Conservation (phyloP, 2,329 filamentous ascomycete genomes). For the Zasmidium citrigriseum region DNA sequence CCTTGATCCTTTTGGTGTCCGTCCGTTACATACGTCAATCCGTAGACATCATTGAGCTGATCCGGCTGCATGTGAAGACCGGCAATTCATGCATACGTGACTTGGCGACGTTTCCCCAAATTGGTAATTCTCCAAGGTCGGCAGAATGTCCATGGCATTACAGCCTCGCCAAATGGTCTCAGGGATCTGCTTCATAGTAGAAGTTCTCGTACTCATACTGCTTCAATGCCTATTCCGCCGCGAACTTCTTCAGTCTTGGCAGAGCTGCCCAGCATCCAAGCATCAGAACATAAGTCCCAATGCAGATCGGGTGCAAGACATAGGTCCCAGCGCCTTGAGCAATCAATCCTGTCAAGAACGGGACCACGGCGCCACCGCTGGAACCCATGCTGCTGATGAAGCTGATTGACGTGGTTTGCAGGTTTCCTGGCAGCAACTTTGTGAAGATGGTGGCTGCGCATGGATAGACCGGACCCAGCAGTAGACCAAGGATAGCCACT, state of each 20-base stretch:
- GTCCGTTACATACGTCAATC: not conserved
- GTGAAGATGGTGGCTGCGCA: slow-evolving; percentile 68
- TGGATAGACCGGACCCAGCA: slow-evolving; percentile 79
- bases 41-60: not conserved
- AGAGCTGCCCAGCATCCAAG: slow-evolving; percentile 63
- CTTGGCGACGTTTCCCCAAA: too few species aligned
- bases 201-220: too few species aligned
- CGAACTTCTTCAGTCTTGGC: slow-evolving; percentile 57
- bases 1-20: not conserved
- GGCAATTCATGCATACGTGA: too few species aligned
- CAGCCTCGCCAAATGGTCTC: not conserved
- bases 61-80: not conserved
- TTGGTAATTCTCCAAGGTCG: not conserved
- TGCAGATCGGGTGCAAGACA: slow-evolving; percentile 66
- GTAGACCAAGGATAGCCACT: slow-evolving; percentile 64
- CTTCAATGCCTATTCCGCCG: slow-evolving; percentile 2
- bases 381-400: slow-evolving; percentile 71
- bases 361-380: slow-evolving; percentile 67
- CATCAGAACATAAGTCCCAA: slow-evolving; percentile 67
- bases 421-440: slow-evolving; percentile 57
- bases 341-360: slow-evolving; percentile 65
- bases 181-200: not conserved
- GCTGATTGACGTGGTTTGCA: slow-evolving; percentile 65
- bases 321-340: slow-evolving; percentile 64
- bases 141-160: not conserved